These are phyloP conservation scores for Rhizopogon salebrosus DNA, from an alignment of 768 basidiomycete genomes.

Conservation along the genomic window DNA sequence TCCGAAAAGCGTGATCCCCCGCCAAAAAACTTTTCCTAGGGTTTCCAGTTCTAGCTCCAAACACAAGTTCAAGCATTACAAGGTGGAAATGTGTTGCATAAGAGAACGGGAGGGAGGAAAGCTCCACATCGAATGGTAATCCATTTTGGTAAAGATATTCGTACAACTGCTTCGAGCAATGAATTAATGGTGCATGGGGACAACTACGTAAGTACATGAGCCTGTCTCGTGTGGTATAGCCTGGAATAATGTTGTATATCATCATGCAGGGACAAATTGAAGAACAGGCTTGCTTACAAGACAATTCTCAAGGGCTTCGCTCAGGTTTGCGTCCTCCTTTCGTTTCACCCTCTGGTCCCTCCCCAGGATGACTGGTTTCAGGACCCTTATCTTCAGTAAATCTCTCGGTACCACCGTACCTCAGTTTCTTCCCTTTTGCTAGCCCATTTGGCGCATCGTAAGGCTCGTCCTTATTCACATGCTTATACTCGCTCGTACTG, in stretches of 20 bases:
- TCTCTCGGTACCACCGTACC: slow-evolving; percentile 19
- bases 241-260: background rate
- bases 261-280: background rate
- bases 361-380: slow-evolving; percentile 26
- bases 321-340: slow-evolving; percentile 32
- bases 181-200: background rate
- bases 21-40: too few relatives aligned
- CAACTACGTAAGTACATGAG: background rate
- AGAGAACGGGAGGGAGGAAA: too few relatives aligned
- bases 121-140: too few relatives aligned
- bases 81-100: too few relatives aligned
- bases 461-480: slow-evolving; percentile 19
- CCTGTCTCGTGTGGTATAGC: background rate
- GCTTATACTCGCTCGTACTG: slow-evolving; percentile 25
- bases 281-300: background rate
- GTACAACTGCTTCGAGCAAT: background rate
- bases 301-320: slow-evolving; percentile 10
- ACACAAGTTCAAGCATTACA: too few relatives aligned
- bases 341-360: slow-evolving; percentile 35
- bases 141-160: background rate
- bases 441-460: slow-evolving; percentile 12
- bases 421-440: slow-evolving; percentile 7
- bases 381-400: slow-evolving; percentile 20
- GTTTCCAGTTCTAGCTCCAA: too few relatives aligned
- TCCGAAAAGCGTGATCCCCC: too few relatives aligned